Evolutionary conservation across 768 basidiomycete species (phyloP), one percentile per base, ranked within the genome.

Genomic region (Boletus fagicola): DNA sequence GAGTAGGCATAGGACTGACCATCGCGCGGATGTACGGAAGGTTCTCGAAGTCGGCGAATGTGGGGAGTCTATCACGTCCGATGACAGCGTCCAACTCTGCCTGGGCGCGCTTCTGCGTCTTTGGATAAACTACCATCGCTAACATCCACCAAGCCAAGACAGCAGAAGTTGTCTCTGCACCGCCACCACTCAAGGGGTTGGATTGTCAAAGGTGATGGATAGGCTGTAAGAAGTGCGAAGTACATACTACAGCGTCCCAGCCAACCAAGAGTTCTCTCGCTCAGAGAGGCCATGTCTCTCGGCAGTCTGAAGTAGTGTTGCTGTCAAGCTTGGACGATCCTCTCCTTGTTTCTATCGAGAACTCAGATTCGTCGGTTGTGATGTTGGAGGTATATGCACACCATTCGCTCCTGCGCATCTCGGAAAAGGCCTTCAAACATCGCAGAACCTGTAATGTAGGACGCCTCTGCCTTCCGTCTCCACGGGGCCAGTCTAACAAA

Each of bases 81-180:
- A 71, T 53, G 13, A 69, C 58, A 6, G 55, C 47, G 30, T 73
- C 66, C 8, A 74, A 46, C 52, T 72, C 64, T 2, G 20, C 58
- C 33, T 66, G 62, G 0, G 66, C 72, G 33, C 60, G 57, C 26
- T 54, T 57, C 52, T 74, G 69, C 4, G 64, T 63, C 24, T 69
- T 55, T 1, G 70, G 72, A 48, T 69, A 59, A 5, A 58, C 45
- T 9, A 63, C 60, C 68, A 72, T 68, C 8, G 62, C 66, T 20
- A 70, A 39, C 30, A 72, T 58, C 57, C 54, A 58, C 47, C 60
- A 72, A 61, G 48, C 51, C 56, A 53, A 12, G 36, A 53, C 56
- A n/a, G 26, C 33, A 5, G 53, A 33, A 18, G 54, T 49, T 26
- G 56, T 44, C 11, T 36, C 56, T 26, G 62, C 59, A 12, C 47